A percentile compares a stretch with the other conserved stretches of the same genome.
These are phyloP conservation scores for Lipomyces yamadae DNA, from an alignment of 805 yeast species.

Conservation along the genomic window DNA sequence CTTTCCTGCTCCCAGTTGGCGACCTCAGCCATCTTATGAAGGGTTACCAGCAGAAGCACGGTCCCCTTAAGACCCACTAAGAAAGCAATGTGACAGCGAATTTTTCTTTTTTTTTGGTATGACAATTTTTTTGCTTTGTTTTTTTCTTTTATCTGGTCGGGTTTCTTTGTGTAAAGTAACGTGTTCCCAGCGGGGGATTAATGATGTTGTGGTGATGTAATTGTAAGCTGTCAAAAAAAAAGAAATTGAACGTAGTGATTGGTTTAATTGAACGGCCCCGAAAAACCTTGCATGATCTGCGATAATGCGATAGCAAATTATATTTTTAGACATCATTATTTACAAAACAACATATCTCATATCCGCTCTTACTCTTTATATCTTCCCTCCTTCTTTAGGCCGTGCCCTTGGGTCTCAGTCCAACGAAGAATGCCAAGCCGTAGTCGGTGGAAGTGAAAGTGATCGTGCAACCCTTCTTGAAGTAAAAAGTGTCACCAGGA, in stretches of 20 bases:
- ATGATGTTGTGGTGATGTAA: no score
- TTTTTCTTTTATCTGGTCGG: no score
- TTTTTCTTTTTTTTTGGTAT: not conserved
- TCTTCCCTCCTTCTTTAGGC: not conserved
- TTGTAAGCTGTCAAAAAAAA: no score
- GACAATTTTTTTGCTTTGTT: not conserved
- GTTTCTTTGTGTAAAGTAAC: no score
- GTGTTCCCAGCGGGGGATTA: no score
- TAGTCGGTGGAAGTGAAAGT: slow-evolving; percentile 66
- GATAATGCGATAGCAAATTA: no score
- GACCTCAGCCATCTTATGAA: slow-evolving; percentile 30
- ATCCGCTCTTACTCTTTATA: no score
- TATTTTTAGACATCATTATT: no score
- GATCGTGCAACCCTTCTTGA: slow-evolving; percentile 69
- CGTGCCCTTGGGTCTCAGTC: slow-evolving; percentile 50
- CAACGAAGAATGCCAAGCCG: slow-evolving; percentile 66
- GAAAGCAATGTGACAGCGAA: not conserved
- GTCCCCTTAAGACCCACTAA: slow-evolving; percentile 25
- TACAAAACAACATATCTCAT: no score
- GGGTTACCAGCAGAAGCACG: slow-evolving; percentile 36
- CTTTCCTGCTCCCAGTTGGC: slow-evolving; percentile 34
- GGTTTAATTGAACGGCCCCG: no score
- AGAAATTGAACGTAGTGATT: no score
- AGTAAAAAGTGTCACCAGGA: slow-evolving; percentile 71
- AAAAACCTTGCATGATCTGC: no score